Evolutionary conservation across 1,139 yeast species (phyloP).

Genomic region (Arxiozyma bovina): DNA sequence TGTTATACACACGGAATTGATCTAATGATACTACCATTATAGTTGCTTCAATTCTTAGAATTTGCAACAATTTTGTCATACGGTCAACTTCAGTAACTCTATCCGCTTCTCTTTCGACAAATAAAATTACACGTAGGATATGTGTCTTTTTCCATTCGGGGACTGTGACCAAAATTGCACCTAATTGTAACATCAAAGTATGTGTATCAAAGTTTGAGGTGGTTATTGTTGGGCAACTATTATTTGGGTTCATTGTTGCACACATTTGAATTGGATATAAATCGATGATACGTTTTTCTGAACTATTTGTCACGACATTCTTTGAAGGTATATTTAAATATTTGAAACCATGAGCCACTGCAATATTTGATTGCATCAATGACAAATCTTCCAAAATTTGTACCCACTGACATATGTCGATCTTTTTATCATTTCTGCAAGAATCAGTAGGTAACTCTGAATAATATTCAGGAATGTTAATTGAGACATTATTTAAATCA

Average conservation of each 20-base stretch:
- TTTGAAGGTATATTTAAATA: constrained; percentile 47
- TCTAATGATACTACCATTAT: constrained; percentile 65
- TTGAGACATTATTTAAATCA: constrained; percentile 8
- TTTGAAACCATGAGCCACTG: constrained; percentile 82
- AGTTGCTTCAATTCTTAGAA: constrained; percentile 73
- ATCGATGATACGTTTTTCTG: constrained; percentile 55
- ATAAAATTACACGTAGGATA: constrained; percentile 68
- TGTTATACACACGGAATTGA: constrained; percentile 56
- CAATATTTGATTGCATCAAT: constrained; percentile 89
- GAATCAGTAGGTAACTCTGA: constrained; percentile 66
- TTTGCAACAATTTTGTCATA: constrained; percentile 54
- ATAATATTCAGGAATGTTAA: constrained; percentile 20
- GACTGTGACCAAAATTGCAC: constrained; percentile 85
- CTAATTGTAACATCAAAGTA: constrained; percentile 82
- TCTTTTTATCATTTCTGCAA: constrained; percentile 61
- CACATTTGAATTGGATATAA: constrained; percentile 95
- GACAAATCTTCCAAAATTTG: constrained; percentile 83
- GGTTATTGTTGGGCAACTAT: constrained; percentile 42
- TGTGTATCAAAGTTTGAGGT: constrained; percentile 93
- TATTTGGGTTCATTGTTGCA: constrained; percentile 62
- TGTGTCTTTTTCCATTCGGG: constrained; percentile 84
- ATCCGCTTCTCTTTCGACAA: constrained; percentile 71
- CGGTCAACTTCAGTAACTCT: constrained; percentile 60
- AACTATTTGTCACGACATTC: constrained; percentile 10
- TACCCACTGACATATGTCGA: constrained; percentile 78